A percentile compares a stretch with the other conserved stretches of the same genome.
Conservation (phyloP, 352 stramenopile genomes). For the Phytophthora podocarpi region DNA sequence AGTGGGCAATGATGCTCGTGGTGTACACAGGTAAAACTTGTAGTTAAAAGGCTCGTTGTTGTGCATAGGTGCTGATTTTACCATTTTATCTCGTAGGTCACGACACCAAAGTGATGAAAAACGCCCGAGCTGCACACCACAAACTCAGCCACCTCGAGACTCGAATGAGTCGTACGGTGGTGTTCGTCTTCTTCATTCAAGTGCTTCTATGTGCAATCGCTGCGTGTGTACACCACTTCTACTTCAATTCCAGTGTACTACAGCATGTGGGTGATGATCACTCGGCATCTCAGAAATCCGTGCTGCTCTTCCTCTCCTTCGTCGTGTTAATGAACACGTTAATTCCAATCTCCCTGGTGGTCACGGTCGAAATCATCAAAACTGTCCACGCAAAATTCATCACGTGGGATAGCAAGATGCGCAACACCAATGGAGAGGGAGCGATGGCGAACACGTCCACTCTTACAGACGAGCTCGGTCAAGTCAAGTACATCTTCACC, state of each 20-base stretch:
- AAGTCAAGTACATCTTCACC: conserved; percentile 93
- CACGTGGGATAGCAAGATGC: conserved; percentile 76
- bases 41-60: neutral
- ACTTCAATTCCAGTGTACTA: conserved; percentile 3
- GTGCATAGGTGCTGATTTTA: neutral
- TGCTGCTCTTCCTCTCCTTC: conserved; percentile 90
- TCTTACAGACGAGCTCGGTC: conserved; percentile 93
- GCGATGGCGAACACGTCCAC: conserved; percentile 89
- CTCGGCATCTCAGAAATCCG: neutral
- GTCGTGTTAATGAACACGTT: conserved; percentile 92
- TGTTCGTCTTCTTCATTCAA: conserved; percentile 81
- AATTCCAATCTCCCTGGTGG: conserved; percentile 94
- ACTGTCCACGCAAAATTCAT: conserved; percentile 80
- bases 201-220: conserved; percentile 67
- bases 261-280: conserved; percentile 2
- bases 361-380: conserved; percentile 86
- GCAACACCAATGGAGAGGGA: conserved; percentile 45
- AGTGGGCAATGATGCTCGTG: conserved; percentile 69
- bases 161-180: conserved; percentile 76
- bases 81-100: conserved; percentile 41
- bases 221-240: conserved; percentile 42
- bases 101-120: conserved; percentile 93
- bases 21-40: conserved; percentile 63
- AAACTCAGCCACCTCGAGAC: conserved; percentile 87
- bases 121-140: conserved; percentile 74